phyloP scores from a whole-genome alignment of 1,284 basidiomycete species.

The Ustilago nuda region DNA sequence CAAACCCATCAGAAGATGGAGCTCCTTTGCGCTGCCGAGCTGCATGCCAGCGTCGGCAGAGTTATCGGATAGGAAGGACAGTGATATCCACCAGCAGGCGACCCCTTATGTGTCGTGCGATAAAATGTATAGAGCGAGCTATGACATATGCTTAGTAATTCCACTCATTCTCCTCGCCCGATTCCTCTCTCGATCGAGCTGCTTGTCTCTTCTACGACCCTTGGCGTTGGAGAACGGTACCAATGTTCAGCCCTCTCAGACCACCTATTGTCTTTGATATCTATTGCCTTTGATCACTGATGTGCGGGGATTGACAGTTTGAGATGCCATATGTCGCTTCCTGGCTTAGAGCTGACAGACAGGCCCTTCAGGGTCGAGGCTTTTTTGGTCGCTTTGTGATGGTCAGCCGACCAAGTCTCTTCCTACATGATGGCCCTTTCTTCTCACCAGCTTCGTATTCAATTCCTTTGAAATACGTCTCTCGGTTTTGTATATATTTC shows the following conservation, averaged over 20 bases:
- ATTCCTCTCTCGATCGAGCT: too few relatives aligned
- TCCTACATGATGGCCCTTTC: background rate
- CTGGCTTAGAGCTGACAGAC: background rate
- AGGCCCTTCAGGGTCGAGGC: background rate
- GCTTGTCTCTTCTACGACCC: too few relatives aligned
- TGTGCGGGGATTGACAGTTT: too few relatives aligned
- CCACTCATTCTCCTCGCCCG: background rate
- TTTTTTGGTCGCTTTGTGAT: background rate
- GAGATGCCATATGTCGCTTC: too few relatives aligned
- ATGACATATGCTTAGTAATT: conserved; percentile 1
- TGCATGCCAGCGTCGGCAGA: background rate
- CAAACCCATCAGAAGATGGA: too few relatives aligned
- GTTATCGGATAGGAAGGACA: background rate
- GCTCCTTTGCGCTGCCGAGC: background rate
- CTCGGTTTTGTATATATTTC: background rate
- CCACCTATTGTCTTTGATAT: too few relatives aligned
- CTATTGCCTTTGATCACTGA: too few relatives aligned
- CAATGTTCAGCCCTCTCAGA: too few relatives aligned
- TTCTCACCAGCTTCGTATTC: background rate
- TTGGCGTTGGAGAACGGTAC: too few relatives aligned
- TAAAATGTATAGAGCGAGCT: background rate
- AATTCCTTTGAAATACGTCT: background rate
- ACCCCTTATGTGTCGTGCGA: background rate
- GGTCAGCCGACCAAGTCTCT: conserved; percentile 20
- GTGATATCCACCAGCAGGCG: background rate